phyloP scores from a whole-genome alignment of 345 rosid genomes.

The Hibiscus mutabilis region DNA sequence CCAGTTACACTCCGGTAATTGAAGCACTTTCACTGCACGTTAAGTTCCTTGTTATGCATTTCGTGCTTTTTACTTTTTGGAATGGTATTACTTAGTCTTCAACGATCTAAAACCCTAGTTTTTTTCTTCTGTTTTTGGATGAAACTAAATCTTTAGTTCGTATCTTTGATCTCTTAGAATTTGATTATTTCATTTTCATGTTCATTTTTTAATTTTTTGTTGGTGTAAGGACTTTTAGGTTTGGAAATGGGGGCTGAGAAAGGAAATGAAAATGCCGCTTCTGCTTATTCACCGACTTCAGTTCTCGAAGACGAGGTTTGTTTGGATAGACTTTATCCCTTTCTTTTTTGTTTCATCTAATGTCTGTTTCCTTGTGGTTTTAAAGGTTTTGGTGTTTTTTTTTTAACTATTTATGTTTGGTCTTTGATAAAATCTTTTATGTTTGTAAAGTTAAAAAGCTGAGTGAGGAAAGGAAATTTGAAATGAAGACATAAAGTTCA shows the following conservation, averaged over 20 bases:
- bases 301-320: constrained; percentile 51
- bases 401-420: background rate
- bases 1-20: background rate
- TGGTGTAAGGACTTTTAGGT: constrained; percentile 22
- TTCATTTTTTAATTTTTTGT: background rate
- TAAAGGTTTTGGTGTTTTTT: background rate
- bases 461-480: too few relatives aligned
- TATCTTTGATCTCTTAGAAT: background rate
- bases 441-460: background rate
- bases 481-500: background rate
- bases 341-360: background rate
- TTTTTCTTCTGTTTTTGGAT: background rate
- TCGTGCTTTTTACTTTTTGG: background rate
- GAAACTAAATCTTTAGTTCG: background rate
- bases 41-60: background rate
- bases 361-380: background rate
- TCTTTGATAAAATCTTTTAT: background rate
- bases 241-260: constrained; percentile 23
- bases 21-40: background rate
- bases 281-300: constrained; percentile 79
- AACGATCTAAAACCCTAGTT: background rate
- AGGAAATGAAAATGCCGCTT: constrained; percentile 32
- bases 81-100: background rate
- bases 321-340: background rate
- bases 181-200: background rate